phyloP scores from a whole-genome alignment of 768 basidiomycete genomes.

The Trametes villosa region DNA sequence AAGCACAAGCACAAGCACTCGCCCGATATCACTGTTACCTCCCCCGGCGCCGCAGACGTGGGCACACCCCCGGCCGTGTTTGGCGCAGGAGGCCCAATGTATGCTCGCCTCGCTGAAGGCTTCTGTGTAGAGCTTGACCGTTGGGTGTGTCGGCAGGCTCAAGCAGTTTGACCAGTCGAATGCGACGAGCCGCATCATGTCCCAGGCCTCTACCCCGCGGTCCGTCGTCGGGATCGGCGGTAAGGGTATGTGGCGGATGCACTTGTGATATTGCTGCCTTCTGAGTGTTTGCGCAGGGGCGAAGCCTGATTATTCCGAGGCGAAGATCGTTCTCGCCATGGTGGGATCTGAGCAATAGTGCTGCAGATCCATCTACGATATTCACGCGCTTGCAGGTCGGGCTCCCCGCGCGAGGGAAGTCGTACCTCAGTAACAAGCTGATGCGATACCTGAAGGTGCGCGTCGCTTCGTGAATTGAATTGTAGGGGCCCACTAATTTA shows the following conservation, averaged over 20 bases:
- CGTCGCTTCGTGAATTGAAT: not conserved
- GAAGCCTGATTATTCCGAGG: slow-evolving; percentile 98
- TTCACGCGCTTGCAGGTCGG: slow-evolving; percentile 66
- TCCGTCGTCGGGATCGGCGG: slow-evolving; percentile 89
- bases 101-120: not conserved
- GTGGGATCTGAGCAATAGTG: slow-evolving; percentile 44
- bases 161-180: slow-evolving; percentile 81
- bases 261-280: not conserved
- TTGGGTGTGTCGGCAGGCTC: slow-evolving; percentile 50
- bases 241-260: slow-evolving; percentile 59
- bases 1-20: slow-evolving; percentile 36
- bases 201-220: slow-evolving; percentile 75
- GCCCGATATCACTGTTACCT: slow-evolving; percentile 22
- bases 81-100: slow-evolving; percentile 81
- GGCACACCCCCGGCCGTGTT: slow-evolving; percentile 55
- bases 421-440: slow-evolving; percentile 97
- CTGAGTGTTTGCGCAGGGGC: slow-evolving; percentile 57
- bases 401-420: slow-evolving; percentile 96
- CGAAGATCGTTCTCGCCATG: slow-evolving; percentile 98
- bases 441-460: slow-evolving; percentile 90
- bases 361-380: not conserved
- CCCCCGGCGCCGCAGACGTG: slow-evolving; percentile 27
- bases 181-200: slow-evolving; percentile 68
- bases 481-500: not conserved
- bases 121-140: slow-evolving; percentile 1